Evolutionary conservation across 768 basidiomycete genomes (phyloP), one percentile per base, ranked within the genome.

Genomic region (Termitomyces sp.): DNA sequence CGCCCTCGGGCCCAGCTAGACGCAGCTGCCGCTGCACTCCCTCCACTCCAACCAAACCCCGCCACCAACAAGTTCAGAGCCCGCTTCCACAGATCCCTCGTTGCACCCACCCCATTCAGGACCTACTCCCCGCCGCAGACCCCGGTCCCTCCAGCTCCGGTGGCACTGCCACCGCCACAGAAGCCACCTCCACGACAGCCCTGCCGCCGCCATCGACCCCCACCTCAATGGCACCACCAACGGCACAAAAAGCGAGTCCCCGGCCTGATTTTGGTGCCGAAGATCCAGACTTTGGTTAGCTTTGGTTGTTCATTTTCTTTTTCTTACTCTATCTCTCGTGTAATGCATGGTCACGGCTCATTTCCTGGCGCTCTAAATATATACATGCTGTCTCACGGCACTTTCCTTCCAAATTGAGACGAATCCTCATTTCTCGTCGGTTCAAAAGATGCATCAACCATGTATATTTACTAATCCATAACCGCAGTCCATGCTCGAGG

Each of bases 71-170:
- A 87, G 53, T 84, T 87, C 62, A 83, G 86, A 22, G 82, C 82
- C 9, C 83, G 86, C 47, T 88, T 88, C 66, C 84, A 83, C 57
- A 75, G 84, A 24, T 70, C 85, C 2, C 75, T 88, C 49, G 75
- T 78, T 18, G 84, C 79, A 0, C 85, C 85, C 0, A 76, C 83
- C 0, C 86, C 87, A 5, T 88, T 87, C 70, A 71, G 72, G 20
- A 67, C 69, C 2, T 66, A 64, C 42, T 8, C 30, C 2, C 40
- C 47, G 10, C 6, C 16, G 66, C 68, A 6, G 70, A 66, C 4
- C 45, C 52, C 0, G 52, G 44, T 0, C 35, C 38, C 0, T 36
- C 57, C 4, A 53, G 50, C 33, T 58, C 57, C 0, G 38, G 12
- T 14, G 50, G 26, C 14, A 20, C 57, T 1, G 18, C 50, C 1